Percentiles rank a stretch among this genome's conserved stretches.
Evolutionary conservation across 2,329 filamentous ascomycete species (phyloP).

Genomic region (Aschersonia sp.): DNA sequence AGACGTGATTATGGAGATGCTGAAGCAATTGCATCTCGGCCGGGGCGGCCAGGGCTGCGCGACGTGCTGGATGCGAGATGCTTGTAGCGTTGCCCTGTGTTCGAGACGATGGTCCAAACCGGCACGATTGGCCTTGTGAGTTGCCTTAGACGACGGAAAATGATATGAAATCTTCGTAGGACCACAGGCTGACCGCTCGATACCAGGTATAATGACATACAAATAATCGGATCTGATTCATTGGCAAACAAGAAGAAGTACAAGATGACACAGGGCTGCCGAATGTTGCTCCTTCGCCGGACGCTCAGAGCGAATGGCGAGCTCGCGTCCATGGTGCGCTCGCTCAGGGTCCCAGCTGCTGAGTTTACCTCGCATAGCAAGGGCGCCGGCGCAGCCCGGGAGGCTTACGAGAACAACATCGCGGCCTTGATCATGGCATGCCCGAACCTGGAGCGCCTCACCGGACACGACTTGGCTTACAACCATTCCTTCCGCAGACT

Average conservation of each 20-base stretch:
- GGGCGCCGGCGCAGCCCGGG: constrained; percentile 17
- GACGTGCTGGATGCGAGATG: constrained; percentile 52
- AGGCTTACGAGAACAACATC: constrained; percentile 41
- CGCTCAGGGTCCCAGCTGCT: constrained; percentile 34
- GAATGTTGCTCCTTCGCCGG: constrained; percentile 41
- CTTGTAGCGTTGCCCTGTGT: constrained; percentile 33
- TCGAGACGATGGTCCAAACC: constrained; percentile 37
- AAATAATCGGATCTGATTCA: constrained; percentile 43
- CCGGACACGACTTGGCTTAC: constrained; percentile 38
- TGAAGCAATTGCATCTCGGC: constrained; percentile 36
- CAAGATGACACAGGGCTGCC: constrained; percentile 35
- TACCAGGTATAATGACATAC: constrained; percentile 40
- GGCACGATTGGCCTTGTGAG: constrained; percentile 36
- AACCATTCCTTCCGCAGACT: constrained; percentile 41
- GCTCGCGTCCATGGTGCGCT: constrained; percentile 39
- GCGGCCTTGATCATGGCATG: constrained; percentile 50
- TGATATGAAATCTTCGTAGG: no score
- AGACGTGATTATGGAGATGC: constrained; percentile 36
- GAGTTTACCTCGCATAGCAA: constrained; percentile 12
- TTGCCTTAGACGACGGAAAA: neutral
- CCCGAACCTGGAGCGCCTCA: constrained; percentile 46
- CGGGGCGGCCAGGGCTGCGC: constrained; percentile 37
- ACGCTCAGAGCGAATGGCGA: constrained; percentile 38
- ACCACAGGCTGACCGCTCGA: neutral
- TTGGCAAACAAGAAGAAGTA: constrained; percentile 40